Conservation (phyloP, 805 yeast genomes). For the Sungouiella thailandica region DNA sequence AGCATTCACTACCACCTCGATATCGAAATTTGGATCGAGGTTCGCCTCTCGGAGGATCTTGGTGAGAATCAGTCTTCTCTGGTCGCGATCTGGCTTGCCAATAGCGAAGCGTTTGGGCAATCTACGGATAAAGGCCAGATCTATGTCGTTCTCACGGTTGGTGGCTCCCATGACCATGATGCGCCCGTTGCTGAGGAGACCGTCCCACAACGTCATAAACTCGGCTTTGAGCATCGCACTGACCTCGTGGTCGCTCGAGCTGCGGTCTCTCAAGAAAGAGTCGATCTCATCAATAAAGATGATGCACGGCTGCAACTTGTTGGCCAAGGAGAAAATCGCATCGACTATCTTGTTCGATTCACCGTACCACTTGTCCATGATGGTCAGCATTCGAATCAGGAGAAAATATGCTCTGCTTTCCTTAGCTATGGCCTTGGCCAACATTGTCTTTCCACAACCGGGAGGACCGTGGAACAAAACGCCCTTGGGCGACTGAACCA, state of each 20-base stretch:
- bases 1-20: constrained; percentile 51
- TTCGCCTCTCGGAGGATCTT: constrained; percentile 64
- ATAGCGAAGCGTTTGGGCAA: constrained; percentile 88
- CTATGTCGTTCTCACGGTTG: constrained; percentile 87
- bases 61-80: constrained; percentile 65
- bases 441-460: constrained; percentile 96
- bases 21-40: constrained; percentile 55
- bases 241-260: constrained; percentile 86
- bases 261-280: constrained; percentile 83
- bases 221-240: constrained; percentile 93
- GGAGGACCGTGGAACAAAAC: constrained; percentile 93
- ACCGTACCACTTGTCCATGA: constrained; percentile 98
- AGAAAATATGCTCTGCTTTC: constrained; percentile 91
- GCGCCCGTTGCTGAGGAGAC: constrained; percentile 71
- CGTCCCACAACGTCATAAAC: constrained; percentile 98
- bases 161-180: constrained; percentile 92
- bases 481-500: constrained; percentile 90
- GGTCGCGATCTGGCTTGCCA: constrained; percentile 60
- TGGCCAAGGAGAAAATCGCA: constrained; percentile 86
- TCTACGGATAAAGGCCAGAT: constrained; percentile 85
- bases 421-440: constrained; percentile 90
- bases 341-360: constrained; percentile 92
- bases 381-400: constrained; percentile 85
- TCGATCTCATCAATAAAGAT: constrained; percentile 95
- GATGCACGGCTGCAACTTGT: constrained; percentile 89